A percentile compares a stretch with the other conserved stretches of the same genome.
Evolutionary conservation across 2,329 filamentous ascomycete genomes (phyloP).

Genomic region (Epichloe coenophiala): DNA sequence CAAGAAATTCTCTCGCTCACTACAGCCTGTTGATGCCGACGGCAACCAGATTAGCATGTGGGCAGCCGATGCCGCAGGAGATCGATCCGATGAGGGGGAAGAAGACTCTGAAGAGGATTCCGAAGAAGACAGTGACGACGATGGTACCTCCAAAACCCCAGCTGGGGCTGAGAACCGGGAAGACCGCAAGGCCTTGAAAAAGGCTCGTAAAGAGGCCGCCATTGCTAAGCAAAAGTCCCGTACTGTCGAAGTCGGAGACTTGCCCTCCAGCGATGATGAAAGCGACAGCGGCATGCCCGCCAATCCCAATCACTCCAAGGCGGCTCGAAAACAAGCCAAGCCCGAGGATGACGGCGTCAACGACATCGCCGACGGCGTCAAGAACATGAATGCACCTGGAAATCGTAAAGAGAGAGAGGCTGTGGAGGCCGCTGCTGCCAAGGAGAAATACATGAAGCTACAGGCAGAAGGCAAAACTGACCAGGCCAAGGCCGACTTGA

Average conservation of each 20-base stretch:
- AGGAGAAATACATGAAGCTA: slow-evolving; percentile 81
- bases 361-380: slow-evolving; percentile 39
- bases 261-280: slow-evolving; percentile 60
- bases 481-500: slow-evolving; percentile 80
- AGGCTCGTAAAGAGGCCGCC: slow-evolving; percentile 82
- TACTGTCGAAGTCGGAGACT: slow-evolving; percentile 67
- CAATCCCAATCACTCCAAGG: slow-evolving; percentile 85
- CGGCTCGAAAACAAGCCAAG: slow-evolving; percentile 45
- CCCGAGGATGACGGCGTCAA: slow-evolving; percentile 27
- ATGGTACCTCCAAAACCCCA: slow-evolving; percentile 28
- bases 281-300: slow-evolving; percentile 58
- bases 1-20: slow-evolving; percentile 87
- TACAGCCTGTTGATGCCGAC: slow-evolving; percentile 77
- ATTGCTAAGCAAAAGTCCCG: slow-evolving; percentile 61
- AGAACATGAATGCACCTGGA: slow-evolving; percentile 34
- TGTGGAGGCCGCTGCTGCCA: slow-evolving; percentile 72
- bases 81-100: slow-evolving; percentile 39
- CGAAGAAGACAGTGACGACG: slow-evolving; percentile 35
- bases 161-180: slow-evolving; percentile 54
- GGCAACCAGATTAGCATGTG: slow-evolving; percentile 86
- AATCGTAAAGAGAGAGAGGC: slow-evolving; percentile 54
- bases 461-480: slow-evolving; percentile 95
- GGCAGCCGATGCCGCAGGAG: slow-evolving; percentile 47
- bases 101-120: slow-evolving; percentile 40
- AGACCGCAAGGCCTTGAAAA: slow-evolving; percentile 74